Base-by-base conservation (phyloP, 345 rosid genomes). In the Eutrema japonicum region DNA sequence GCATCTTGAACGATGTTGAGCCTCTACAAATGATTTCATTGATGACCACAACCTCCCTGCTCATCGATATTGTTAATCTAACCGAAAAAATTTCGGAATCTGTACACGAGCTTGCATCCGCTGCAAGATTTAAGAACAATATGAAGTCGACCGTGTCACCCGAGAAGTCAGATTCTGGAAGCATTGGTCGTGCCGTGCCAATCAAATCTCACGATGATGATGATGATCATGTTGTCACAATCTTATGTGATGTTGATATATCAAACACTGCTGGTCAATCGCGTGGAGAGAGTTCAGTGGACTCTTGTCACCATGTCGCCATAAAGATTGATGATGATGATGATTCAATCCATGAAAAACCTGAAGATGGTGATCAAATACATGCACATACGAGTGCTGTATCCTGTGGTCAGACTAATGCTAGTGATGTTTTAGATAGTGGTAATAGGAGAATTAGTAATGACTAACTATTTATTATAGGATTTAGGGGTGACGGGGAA, bases 11-110 rank as follows among this genome's bases (percentile, higher is more conserved):
- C 10, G 83, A 84, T 56, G 56, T 57, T 41, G 86, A 84, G 30
- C 67, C 86, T 2, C 76, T 77, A 30, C 80, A 81, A 51, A 54
- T 83, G 47, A 64, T 85, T 10, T 80, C 87, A 10, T 69, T 81
- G 55, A 73, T 77, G 13, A 83, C 93, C 0, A 89, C 84, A 2
- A 86, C 89, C 59, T 88, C 93, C 1, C 33, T 90, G 10, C 79
- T 92, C 4, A 81, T 81, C 45, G 91, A 90, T 10, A 72, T 87
- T 37, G 92, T 84, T 18, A 62, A 77, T 1, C 72, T 79, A 77
- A 79, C 79, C 2, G 83, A 89, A 36, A 76, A 77, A 59, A 78
- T 89, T 11, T 82, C 86, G 10, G 87, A 87, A 63, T 72, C 87
- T 0, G 79, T 82, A 5, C 55, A 77, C 16, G 87, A 89, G 72